Base-by-base conservation (phyloP, 2,329 filamentous ascomycete species). In the Alternaria sp. region DNA sequence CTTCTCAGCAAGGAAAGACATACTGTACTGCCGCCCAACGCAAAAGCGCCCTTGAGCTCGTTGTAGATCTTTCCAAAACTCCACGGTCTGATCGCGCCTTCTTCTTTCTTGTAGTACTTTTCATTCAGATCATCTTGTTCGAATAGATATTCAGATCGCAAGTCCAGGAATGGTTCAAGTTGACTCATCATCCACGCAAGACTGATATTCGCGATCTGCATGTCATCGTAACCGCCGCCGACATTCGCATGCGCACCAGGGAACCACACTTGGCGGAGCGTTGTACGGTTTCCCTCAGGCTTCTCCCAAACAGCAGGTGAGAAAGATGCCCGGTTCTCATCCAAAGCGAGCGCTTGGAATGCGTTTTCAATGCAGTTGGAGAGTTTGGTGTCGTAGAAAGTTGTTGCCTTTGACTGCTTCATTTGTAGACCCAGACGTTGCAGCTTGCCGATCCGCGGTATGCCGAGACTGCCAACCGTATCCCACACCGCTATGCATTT, bases 131-230 rank as follows among this genome's bases (percentile, higher is more conserved):
- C 81, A 57, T 82, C 81, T 54, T 83, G 79, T 62, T 83, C 81
- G 25, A 83, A 77, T 16, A 84, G 61, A 62, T 83, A 84, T 46
- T 82, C 80, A 4, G 78, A 74, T 54, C 83, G 76, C 68, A 85
- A 80, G 60, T 84, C 83, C 59, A 83, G 68, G 45, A 83, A 83
- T 1, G 79, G 79, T 54, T 81, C 76, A 45, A 85, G 72, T 58
- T 86, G 84, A 52, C 81, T 80, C 68, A 86, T 84, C 85, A 87
- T 87, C 85, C 85, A 87, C 4, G 85, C 85, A 2, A 87, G 72
- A 5, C 82, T 81, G 28, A 86, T 85, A 41, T 85, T 83, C 11
- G 83, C 80, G 34, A 84, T 78, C 32, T 85, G 80, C 62, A 74
- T 70, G 40, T 78, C 76, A 54, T 78, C 76, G 43, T 80, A 81